Evolutionary conservation across 176 grass and related monocot species (phyloP).

Genomic region (Aegilops longissima): DNA sequence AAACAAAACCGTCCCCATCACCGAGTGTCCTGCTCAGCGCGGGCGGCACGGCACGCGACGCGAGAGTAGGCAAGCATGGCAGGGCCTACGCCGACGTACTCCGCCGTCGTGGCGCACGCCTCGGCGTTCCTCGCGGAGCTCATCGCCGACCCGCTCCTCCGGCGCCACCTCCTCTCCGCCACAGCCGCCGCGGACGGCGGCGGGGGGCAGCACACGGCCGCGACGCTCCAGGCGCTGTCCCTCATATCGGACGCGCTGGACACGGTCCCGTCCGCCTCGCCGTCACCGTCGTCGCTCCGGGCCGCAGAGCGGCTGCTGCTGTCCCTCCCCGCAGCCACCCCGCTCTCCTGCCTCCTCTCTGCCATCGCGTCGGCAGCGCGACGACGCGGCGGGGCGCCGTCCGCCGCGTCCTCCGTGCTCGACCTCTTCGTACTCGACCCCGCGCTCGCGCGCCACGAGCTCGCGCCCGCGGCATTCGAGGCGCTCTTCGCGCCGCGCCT

Average conservation of each 20-base stretch:
- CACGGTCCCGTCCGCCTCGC: constrained; percentile 20
- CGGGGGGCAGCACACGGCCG: constrained; percentile 19
- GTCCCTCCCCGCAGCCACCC: constrained; percentile 33
- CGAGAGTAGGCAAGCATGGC: constrained; percentile 23
- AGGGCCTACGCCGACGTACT: constrained; percentile 10
- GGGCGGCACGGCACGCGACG: not conserved
- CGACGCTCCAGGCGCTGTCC: constrained; percentile 47
- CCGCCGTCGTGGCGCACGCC: constrained; percentile 38
- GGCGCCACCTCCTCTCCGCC: constrained; percentile 50
- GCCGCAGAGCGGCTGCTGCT: constrained; percentile 52
- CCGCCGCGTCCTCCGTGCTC: constrained; percentile 47
- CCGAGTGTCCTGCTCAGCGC: not conserved
- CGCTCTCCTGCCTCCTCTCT: constrained; percentile 54
- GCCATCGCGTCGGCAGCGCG: constrained; percentile 40
- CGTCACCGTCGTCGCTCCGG: constrained; percentile 50
- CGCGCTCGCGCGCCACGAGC: constrained; percentile 52
- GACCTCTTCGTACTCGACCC: constrained; percentile 67
- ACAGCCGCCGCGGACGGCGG: constrained; percentile 2
- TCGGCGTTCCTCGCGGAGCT: constrained; percentile 52
- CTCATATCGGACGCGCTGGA: constrained; percentile 59
- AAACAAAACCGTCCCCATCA: constrained; percentile 1
- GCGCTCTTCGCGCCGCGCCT: constrained; percentile 64
- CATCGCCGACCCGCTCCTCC: constrained; percentile 54
- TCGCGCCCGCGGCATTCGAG: constrained; percentile 61
- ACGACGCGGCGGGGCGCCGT: constrained; percentile 1